Evolutionary conservation across 2,329 filamentous ascomycete species (phyloP).

Genomic region (Beauveria pseudobassiana): DNA sequence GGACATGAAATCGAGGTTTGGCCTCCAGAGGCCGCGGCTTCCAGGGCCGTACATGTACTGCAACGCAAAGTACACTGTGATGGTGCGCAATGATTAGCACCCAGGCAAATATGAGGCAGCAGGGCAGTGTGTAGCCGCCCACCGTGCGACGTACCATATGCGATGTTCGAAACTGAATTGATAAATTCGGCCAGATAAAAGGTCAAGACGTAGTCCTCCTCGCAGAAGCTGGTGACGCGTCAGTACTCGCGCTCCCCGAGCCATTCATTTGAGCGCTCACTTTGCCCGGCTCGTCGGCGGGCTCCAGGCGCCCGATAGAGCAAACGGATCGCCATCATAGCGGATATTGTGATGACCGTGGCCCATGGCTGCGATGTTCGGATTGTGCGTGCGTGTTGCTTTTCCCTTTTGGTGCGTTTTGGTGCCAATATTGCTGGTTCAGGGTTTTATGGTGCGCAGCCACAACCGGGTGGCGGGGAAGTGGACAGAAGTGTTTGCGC

Average conservation of each 20-base stretch:
- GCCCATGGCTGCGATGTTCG: conserved; percentile 16
- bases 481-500: conserved; percentile 9
- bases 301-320: conserved; percentile 29
- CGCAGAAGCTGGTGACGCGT: conserved; percentile 26
- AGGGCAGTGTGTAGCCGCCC: too few species aligned
- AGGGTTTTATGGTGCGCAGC: not conserved
- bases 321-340: conserved; percentile 27
- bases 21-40: conserved; percentile 23
- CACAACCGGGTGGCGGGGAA: conserved; percentile 14
- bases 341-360: conserved; percentile 27
- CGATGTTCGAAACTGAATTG: conserved; percentile 34
- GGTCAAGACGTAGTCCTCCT: conserved; percentile 42
- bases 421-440: not conserved
- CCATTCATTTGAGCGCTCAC: conserved; percentile 15
- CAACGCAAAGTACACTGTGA: conserved; percentile 34
- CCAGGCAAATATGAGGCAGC: too few species aligned
- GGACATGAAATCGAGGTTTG: conserved; percentile 33
- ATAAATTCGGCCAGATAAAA: conserved; percentile 37
- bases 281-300: conserved; percentile 33
- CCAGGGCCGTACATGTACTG: conserved; percentile 28
- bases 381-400: too few species aligned
- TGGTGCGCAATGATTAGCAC: not conserved
- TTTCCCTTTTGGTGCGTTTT: not conserved
- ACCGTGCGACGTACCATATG: conserved; percentile 42
- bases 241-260: conserved; percentile 3